Evolutionary conservation across 1,284 basidiomycete genomes (phyloP).

Genomic region (Xanthoconium separans): DNA sequence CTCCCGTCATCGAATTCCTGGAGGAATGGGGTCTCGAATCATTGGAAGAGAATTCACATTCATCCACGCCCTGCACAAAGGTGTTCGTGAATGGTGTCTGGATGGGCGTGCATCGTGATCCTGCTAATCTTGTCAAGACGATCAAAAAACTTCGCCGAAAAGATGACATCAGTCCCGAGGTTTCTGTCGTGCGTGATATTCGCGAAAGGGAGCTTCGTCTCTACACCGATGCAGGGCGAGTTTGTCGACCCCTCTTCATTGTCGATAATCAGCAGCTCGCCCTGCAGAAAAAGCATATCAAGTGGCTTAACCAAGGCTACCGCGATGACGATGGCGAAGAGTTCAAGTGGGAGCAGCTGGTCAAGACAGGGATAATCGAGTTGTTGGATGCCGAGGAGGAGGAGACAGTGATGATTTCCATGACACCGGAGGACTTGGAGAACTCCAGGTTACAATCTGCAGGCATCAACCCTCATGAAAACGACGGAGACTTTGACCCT

Average conservation of each 20-base stretch:
- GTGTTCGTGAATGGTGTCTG: slow-evolving; percentile 99
- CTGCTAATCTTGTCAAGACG: slow-evolving; percentile 89
- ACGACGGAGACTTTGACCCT: slow-evolving; percentile 79
- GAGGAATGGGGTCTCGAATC: slow-evolving; percentile 98
- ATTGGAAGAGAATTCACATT: slow-evolving; percentile 86
- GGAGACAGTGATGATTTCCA: slow-evolving; percentile 99
- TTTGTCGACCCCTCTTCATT: slow-evolving; percentile 95
- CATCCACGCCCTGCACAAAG: slow-evolving; percentile 84
- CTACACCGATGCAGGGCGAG: slow-evolving; percentile 96
- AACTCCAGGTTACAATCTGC: slow-evolving; percentile 70
- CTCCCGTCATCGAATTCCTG: slow-evolving; percentile 97
- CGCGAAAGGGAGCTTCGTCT: slow-evolving; percentile 92
- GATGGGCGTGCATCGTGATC: slow-evolving; percentile 99
- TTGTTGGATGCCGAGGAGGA: slow-evolving; percentile 98
- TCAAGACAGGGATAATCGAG: slow-evolving; percentile 91
- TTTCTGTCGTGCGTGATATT: slow-evolving; percentile 96
- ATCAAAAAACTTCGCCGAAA: slow-evolving; percentile 91
- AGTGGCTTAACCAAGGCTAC: slow-evolving; percentile 60
- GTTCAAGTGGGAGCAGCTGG: slow-evolving; percentile 84
- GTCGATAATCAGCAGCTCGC: slow-evolving; percentile 89
- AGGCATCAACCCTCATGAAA: slow-evolving; percentile 57
- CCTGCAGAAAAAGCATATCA: slow-evolving; percentile 84
- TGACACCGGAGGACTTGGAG: slow-evolving; percentile 96
- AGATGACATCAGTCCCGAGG: slow-evolving; percentile 95
- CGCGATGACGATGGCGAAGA: slow-evolving; percentile 54